Base-by-base conservation (phyloP, 306 rosid species). In the Vigna trinervia region DNA sequence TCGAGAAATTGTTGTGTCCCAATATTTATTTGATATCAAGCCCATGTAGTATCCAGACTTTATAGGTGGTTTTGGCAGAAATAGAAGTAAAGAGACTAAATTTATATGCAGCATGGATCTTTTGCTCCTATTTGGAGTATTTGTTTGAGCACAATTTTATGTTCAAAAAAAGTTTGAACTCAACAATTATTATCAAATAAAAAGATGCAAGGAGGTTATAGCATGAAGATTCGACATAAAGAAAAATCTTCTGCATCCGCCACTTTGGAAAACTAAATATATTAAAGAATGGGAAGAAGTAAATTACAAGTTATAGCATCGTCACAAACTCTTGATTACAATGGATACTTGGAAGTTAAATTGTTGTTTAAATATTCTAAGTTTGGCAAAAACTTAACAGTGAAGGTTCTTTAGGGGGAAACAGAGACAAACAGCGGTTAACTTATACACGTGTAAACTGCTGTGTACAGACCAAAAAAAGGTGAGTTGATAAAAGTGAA, bases 371-470 rank as follows among this genome's bases (percentile, higher is more conserved):
- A 69, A 52, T 69, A 76, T 30, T 43, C 20, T 60, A 22, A 45
- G 61, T 52, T 54, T 7, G 46, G 36, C 56, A 68, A 52, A 68
- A 60, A 34, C 41, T 54, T 8, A 54, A 41, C 26, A 23, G 56
- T 23, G 20, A 69, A 70, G 50, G 41, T 47, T 65, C 46, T 59
- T 58, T 54, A 51, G 72, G 69, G 32, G 26, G 32, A 57, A 77
- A 45, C 73, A 48, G 23, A 34, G 80, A 14, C 13, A 75, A 57
- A 7, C 72, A 67, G 12, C 15, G 3, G 3, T 12, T 30, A 64
- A 80, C 64, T 69, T 75, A 64, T 14, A 67, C 69, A 72, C 75
- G 76, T 20, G 41, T 60, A 79, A 46, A 75, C 22, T 38, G 72
- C 22, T 13, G 38, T 47, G 52, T n/a, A 20, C 76, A 63, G 57